Conservation (phyloP, 805 yeast genomes). For the Lachancea meyersii region DNA sequence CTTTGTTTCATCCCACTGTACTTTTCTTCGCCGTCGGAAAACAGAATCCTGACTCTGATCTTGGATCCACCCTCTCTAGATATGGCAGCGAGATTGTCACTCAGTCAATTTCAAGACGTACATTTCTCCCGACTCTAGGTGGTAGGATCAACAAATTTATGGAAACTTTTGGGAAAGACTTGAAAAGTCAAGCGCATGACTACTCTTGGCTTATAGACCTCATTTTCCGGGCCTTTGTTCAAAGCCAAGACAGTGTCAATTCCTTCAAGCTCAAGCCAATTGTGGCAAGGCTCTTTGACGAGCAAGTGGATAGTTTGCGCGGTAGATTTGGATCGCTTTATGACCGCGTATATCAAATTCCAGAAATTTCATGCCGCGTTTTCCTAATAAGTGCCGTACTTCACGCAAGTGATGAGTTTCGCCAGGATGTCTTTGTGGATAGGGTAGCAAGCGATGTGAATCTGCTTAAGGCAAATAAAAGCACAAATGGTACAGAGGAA, state of each 20-base stretch:
- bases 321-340: conserved; percentile 37
- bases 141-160: conserved; percentile 42
- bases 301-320: conserved; percentile 29
- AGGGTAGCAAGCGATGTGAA: conserved; percentile 34
- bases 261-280: conserved; percentile 55
- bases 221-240: conserved; percentile 40
- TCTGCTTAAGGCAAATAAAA: conserved; percentile 44
- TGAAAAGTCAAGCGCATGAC: conserved; percentile 31
- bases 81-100: conserved; percentile 40
- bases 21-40: conserved; percentile 35
- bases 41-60: conserved; percentile 18
- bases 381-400: conserved; percentile 44
- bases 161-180: conserved; percentile 24
- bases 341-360: conserved; percentile 45
- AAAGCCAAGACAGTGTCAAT: conserved; percentile 50
- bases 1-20: conserved; percentile 40
- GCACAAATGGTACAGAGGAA: conserved; percentile 68
- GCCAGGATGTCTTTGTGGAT: conserved; percentile 18
- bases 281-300: conserved; percentile 48
- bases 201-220: conserved; percentile 46
- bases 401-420: conserved; percentile 23
- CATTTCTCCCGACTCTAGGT: conserved; percentile 57
- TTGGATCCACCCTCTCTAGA: conserved; percentile 10
- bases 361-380: conserved; percentile 51
- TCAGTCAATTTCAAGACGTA: conserved; percentile 56